phyloP scores from a whole-genome alignment of 2,329 filamentous ascomycete species.

The Escovopsis sp. region DNA sequence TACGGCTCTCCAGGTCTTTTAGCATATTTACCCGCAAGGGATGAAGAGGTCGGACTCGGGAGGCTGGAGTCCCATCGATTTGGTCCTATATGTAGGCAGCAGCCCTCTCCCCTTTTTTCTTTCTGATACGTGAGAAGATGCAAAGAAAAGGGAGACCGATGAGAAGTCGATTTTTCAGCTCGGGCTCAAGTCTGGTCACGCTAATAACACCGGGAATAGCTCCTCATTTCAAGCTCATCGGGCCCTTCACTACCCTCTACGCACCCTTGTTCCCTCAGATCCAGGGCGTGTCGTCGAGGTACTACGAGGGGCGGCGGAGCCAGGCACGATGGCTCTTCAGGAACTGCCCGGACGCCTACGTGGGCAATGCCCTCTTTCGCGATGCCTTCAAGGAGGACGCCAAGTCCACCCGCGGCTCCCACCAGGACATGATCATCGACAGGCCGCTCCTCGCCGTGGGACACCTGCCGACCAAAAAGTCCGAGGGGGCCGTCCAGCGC shows the following conservation, averaged over 20 bases:
- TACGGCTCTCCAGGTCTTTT: slow-evolving; percentile 19
- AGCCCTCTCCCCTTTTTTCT: too few species aligned
- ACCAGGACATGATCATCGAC: slow-evolving; percentile 9
- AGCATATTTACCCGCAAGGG: slow-evolving; percentile 15
- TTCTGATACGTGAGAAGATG: background rate
- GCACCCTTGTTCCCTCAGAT: slow-evolving; percentile 15
- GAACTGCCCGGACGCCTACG: slow-evolving; percentile 32
- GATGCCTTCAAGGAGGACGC: slow-evolving; percentile 22
- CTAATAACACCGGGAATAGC: slow-evolving; percentile 10
- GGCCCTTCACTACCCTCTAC: slow-evolving; percentile 19
- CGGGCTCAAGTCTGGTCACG: too few species aligned
- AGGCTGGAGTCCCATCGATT: slow-evolving; percentile 16
- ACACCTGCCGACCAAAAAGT: slow-evolving; percentile 24
- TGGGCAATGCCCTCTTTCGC: slow-evolving; percentile 20
- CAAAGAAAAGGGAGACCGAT: too few species aligned
- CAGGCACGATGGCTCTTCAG: slow-evolving; percentile 36
- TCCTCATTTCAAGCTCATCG: slow-evolving; percentile 17
- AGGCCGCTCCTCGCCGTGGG: slow-evolving; percentile 37
- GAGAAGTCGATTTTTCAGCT: too few species aligned
- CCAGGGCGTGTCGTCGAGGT: slow-evolving; percentile 10
- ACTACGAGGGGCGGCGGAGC: slow-evolving; percentile 16
- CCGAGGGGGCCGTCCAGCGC: slow-evolving; percentile 12
- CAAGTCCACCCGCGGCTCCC: slow-evolving; percentile 13
- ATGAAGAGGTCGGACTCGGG: slow-evolving; percentile 12
- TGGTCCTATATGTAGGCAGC: slow-evolving; percentile 9